Evolutionary conservation across 208 protist genomes (phyloP), one percentile per base, ranked within the genome.

Genomic region (Acanthamoeba quina): DNA sequence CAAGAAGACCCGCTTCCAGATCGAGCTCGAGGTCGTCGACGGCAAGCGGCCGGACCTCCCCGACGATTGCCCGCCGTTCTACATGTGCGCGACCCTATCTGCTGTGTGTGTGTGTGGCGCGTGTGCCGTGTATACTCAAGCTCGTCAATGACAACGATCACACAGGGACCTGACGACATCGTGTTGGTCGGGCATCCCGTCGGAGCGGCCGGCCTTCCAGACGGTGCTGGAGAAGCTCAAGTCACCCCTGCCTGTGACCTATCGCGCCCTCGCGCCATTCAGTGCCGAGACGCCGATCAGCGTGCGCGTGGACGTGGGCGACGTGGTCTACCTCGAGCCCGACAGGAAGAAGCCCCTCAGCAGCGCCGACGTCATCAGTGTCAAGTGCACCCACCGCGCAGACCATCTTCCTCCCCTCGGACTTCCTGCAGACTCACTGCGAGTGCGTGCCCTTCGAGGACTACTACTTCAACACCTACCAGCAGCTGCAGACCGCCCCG

Each of bases 1-100:
- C 60, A 92, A 92, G 64, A 92, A 92, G 86, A 92, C 54, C 58
- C 31, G 86, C 34, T 66, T 92, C 41, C 86, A 92, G 47, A 92
- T 92, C 24, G 86, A 92, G 60, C 47, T 92, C 26, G 86, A 66
- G 52, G 86, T 92, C n/a, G 86, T 92, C 24, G 86, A 92, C 17
- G 86, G 86, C 31, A 72, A 92, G 86, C 54, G 86, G 24, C 86
- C 86, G 11, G 86, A 92, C 24, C 60, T 92, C 21, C 86, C 86
- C 26, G 58, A 74, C n/a, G 64, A 92, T 34, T 92, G 54, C 54
- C 86, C 54, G 26, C 58, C 64, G 17, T 72, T 74, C 37, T 74
- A 47, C 80, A 88, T 88, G 54, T 88, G 26, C 54, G 52, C 52
- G 52, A 15, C 13, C 5, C 52, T 56, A 5, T 56, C 52, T 37